phyloP scores from a whole-genome alignment of 179 eudicot genomes.

The Camellia oleifera region DNA sequence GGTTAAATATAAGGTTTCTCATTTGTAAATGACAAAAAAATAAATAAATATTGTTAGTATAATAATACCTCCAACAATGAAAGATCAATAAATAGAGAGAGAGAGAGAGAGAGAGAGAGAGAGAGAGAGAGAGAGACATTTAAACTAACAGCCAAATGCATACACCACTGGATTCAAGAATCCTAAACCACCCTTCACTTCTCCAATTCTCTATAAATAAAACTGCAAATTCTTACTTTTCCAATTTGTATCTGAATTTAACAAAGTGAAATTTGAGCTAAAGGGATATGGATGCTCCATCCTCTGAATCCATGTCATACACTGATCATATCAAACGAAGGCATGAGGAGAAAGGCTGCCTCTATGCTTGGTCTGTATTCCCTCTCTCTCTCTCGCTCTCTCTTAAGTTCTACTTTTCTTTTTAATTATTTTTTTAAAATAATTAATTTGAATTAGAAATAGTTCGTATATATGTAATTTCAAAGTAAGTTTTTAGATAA shows the following conservation, averaged over 20 bases:
- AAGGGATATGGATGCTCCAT: conserved; percentile 28
- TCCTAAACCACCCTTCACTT: neutral
- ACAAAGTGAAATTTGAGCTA: neutral
- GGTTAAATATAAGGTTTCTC: too few species aligned
- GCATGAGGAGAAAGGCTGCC: conserved; percentile 49
- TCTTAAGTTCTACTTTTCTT: neutral
- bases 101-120: neutral
- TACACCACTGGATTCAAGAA: neutral
- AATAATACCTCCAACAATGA: neutral
- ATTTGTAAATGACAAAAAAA: too few species aligned
- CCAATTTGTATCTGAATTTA: neutral
- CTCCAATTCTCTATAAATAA: neutral
- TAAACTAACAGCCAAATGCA: too few species aligned
- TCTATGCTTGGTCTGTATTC: conserved; percentile 53
- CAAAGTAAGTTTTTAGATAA: too few species aligned
- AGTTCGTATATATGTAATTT: too few species aligned
- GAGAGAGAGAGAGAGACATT: neutral
- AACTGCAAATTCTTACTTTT: neutral
- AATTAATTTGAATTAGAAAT: neutral
- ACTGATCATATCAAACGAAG: conserved; percentile 42
- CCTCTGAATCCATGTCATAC: conserved; percentile 22
- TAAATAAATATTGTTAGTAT: neutral
- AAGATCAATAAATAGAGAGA: neutral
- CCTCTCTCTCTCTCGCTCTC: neutral
- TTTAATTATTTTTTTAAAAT: neutral